phyloP scores from a whole-genome alignment of 441 rosid genomes.

The Melastoma candidum region DNA sequence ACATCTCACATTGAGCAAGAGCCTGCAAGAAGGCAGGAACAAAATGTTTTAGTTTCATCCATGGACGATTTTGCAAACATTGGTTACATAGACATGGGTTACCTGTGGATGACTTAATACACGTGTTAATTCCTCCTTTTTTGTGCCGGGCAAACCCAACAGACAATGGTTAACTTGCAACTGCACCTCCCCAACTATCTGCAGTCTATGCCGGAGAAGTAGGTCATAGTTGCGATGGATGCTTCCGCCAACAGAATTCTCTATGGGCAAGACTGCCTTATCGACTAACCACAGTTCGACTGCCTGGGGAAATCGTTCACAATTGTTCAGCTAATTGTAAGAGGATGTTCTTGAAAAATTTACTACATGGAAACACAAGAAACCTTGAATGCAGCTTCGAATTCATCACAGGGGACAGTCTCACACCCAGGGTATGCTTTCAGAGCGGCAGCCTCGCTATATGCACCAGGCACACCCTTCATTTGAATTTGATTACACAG shows the following conservation, averaged over 20 bases:
- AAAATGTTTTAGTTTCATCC: background rate
- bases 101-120: slow-evolving; percentile 96
- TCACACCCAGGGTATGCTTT: slow-evolving; percentile 83
- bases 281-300: slow-evolving; percentile 94
- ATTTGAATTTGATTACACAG: slow-evolving; percentile 10
- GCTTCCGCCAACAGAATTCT: slow-evolving; percentile 90
- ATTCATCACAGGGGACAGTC: slow-evolving; percentile 84
- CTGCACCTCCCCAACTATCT: slow-evolving; percentile 88
- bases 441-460: slow-evolving; percentile 85
- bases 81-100: slow-evolving; percentile 4
- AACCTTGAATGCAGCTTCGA: slow-evolving; percentile 87
- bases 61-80: too few species aligned
- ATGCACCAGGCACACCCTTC: slow-evolving; percentile 91
- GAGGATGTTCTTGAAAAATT: too few species aligned
- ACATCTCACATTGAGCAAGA: slow-evolving; percentile 66
- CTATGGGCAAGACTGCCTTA: slow-evolving; percentile 85
- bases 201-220: slow-evolving; percentile 91
- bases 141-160: slow-evolving; percentile 68
- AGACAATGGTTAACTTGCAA: slow-evolving; percentile 78
- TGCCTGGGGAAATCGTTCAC: slow-evolving; percentile 40
- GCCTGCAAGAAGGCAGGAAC: slow-evolving; percentile 39
- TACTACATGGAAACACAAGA: too few species aligned
- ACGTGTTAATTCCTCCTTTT: slow-evolving; percentile 50
- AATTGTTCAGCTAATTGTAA: background rate
- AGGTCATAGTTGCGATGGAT: slow-evolving; percentile 92